Base-by-base conservation (phyloP, 768 basidiomycete species). In the Fomitopsis serialis region DNA sequence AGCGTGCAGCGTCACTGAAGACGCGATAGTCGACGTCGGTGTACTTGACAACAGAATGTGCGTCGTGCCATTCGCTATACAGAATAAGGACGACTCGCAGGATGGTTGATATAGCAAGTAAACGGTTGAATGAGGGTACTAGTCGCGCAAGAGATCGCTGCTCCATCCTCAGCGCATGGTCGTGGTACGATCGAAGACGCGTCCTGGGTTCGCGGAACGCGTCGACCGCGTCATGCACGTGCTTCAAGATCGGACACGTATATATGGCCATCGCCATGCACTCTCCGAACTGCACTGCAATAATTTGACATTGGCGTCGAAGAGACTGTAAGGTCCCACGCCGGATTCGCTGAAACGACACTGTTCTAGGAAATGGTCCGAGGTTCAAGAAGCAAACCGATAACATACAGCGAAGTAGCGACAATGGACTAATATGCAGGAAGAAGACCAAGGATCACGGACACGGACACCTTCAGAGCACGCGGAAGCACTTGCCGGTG, bases 1-100 rank as follows among this genome's bases (percentile, higher is more conserved):
- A 92, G 40, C 71, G 73, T 1, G 93, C 85, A 3, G 97, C 97
- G 67, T 98, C 96, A 44, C 81, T 89, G 74, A 98, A 97, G 61
- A 99, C 96, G 35, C 84, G 80, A 69, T 98, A 98, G 70, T 99
- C 97, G 59, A 98, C 78, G 69, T 99, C 97, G n/a, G 97, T 98
- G 66, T 98, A 99, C 69, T 95, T 95, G 22, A 98, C 84, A 27
- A 82, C 68, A 1, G 89, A 90, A 60, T 73, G 83, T 15, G 80
- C 80, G 61, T 97, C 93, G 54, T 94, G 92, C 82, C 89, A 92
- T 71, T 90, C 89, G 64, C 91, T 92, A 67, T 94, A 96, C 3
- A 85, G 65, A 53, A 96, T 85, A 42, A 96, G 79, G 5, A 66
- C 74, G 29, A 89, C 66, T 54, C 92, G 83, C 48, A 95, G 64